Evolutionary conservation across 495 filamentous ascomycete species (phyloP).

Genomic region (Cryomyces antarcticus): DNA sequence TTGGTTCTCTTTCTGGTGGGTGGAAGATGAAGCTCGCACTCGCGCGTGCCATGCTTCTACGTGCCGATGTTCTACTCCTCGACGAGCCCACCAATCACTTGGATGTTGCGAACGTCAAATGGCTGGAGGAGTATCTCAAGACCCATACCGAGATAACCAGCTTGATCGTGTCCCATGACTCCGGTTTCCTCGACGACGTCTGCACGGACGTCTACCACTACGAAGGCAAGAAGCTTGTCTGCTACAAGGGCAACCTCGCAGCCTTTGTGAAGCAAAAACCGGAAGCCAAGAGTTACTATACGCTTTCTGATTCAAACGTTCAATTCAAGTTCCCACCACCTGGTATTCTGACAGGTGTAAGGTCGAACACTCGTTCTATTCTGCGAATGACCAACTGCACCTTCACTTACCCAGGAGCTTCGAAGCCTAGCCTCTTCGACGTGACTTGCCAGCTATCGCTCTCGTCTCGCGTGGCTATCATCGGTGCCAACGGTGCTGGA

Average conservation of each 20-base stretch:
- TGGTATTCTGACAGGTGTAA: conserved; percentile 85
- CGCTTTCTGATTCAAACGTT: conserved; percentile 68
- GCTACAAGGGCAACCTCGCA: conserved; percentile 86
- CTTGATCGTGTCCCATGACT: conserved; percentile 96
- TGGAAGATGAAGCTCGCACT: conserved; percentile 99
- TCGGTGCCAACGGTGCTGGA: conserved; percentile 92
- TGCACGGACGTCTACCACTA: conserved; percentile 99
- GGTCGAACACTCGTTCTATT: conserved; percentile 80
- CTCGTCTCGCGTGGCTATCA: conserved; percentile 85
- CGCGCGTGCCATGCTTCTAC: conserved; percentile 89
- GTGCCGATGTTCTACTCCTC: conserved; percentile 82
- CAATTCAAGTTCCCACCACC: conserved; percentile 97
- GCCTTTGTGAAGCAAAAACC: conserved; percentile 81
- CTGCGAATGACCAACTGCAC: conserved; percentile 83
- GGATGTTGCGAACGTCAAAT: conserved; percentile 88
- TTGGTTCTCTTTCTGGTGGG: conserved; percentile 91
- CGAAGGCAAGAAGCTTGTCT: conserved; percentile 87
- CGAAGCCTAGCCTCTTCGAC: conserved; percentile 70
- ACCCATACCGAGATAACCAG: conserved; percentile 89
- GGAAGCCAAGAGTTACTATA: conserved; percentile 98
- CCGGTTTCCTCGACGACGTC: conserved; percentile 85
- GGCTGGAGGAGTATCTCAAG: conserved; percentile 91
- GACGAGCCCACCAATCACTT: conserved; percentile 99
- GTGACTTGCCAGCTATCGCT: conserved; percentile 73
- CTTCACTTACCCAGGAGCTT: conserved; percentile 72